phyloP scores from a whole-genome alignment of 495 filamentous ascomycete species.

The Alectoria sarmentosa region DNA sequence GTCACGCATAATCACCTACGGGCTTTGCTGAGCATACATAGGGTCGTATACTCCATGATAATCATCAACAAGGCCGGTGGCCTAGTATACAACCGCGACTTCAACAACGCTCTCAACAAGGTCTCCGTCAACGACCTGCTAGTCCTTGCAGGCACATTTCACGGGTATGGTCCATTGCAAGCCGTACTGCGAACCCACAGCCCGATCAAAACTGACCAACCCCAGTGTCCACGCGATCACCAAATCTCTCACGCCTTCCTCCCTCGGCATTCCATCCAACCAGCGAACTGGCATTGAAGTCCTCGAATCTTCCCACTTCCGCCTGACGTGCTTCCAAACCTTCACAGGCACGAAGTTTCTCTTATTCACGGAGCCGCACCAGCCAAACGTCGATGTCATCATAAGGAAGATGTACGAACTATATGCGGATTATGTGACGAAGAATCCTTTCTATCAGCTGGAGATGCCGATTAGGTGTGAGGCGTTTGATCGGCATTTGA shows the following conservation, averaged over 20 bases:
- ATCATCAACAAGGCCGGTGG: slow-evolving; percentile 98
- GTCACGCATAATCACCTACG: background rate
- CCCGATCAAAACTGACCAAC: background rate
- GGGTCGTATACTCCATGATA: slow-evolving; percentile 89
- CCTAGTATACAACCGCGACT: slow-evolving; percentile 90
- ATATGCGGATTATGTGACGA: slow-evolving; percentile 97
- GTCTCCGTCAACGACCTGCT: slow-evolving; percentile 91
- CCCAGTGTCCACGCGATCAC: slow-evolving; percentile 84
- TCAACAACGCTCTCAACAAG: slow-evolving; percentile 74
- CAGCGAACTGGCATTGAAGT: slow-evolving; percentile 69
- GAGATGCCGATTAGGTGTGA: slow-evolving; percentile 98
- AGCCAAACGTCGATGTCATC: slow-evolving; percentile 76
- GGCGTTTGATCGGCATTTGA: slow-evolving; percentile 80
- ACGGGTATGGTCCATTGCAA: slow-evolving; percentile 54
- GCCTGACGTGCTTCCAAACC: slow-evolving; percentile 91
- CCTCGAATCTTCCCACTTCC: slow-evolving; percentile 84
- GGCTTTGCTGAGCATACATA: slow-evolving; percentile 30
- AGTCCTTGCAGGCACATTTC: slow-evolving; percentile 96
- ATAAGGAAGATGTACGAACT: slow-evolving; percentile 84
- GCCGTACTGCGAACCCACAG: slow-evolving; percentile 10
- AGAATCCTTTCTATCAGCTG: slow-evolving; percentile 96
- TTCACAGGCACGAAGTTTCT: slow-evolving; percentile 93
- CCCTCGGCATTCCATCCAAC: slow-evolving; percentile 32
- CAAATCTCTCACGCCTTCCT: slow-evolving; percentile 61
- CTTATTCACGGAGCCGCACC: slow-evolving; percentile 87